Conservation (phyloP, 2,329 filamentous ascomycete genomes). For the Cladosporium oxysporum region DNA sequence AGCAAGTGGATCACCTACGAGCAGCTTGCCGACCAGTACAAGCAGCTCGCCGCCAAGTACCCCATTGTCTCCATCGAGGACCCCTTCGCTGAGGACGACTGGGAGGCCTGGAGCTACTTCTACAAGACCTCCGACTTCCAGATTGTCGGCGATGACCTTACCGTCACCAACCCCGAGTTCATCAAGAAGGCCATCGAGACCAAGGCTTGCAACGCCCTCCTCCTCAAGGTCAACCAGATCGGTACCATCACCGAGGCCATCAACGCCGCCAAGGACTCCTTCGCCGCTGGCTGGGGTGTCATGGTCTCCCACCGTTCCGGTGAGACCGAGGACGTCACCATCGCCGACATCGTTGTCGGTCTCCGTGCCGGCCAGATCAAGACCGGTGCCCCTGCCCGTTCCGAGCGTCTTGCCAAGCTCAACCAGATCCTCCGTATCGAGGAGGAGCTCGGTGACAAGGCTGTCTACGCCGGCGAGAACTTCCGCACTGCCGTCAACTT, state of each 20-base stretch:
- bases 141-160: conserved; percentile 97
- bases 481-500: conserved; percentile 91
- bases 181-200: conserved; percentile 99
- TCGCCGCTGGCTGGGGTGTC: conserved; percentile 93
- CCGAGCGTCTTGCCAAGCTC: conserved; percentile 98
- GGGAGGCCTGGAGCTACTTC: conserved; percentile 99
- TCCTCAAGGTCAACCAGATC: conserved; percentile 99
- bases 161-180: conserved; percentile 96
- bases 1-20: conserved; percentile 99
- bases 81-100: conserved; percentile 99
- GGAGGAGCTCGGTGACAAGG: conserved; percentile 93
- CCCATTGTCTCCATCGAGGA: conserved; percentile 99
- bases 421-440: conserved; percentile 99
- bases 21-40: conserved; percentile 91
- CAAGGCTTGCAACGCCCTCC: conserved; percentile 96
- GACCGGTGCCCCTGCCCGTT: conserved; percentile 93
- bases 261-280: conserved; percentile 98
- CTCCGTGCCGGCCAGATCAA: conserved; percentile 98
- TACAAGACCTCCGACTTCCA: conserved; percentile 98
- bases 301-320: conserved; percentile 99
- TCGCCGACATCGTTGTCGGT: conserved; percentile 96
- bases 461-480: conserved; percentile 85
- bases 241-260: conserved; percentile 98
- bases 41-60: conserved; percentile 86
- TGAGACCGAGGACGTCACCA: conserved; percentile 99